Percentiles rank a stretch among this genome's conserved stretches.
phyloP scores from a whole-genome alignment of 192 early-diverging fungal genomes.

The Coemansia sp. region DNA sequence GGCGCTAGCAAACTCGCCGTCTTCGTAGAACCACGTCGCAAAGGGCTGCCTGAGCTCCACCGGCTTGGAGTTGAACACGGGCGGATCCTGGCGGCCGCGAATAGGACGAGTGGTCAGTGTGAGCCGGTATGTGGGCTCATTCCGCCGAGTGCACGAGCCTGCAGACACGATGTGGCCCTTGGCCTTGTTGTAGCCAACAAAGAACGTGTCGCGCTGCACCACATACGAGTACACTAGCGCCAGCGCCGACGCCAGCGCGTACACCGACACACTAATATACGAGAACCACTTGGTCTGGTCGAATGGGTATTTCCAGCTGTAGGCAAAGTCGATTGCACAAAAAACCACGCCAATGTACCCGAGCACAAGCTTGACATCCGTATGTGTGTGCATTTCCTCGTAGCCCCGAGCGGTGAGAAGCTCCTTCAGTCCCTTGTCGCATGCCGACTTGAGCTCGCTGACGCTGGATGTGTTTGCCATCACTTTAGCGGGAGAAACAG shows the following conservation, averaged over 20 bases:
- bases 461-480: conserved; percentile 53
- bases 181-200: conserved; percentile 61
- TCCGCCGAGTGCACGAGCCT: conserved; percentile 51
- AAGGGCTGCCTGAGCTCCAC: conserved; percentile 56
- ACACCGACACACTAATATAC: conserved; percentile 58
- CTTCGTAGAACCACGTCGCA: conserved; percentile 65
- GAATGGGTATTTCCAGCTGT: conserved; percentile 69
- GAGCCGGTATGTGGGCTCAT: conserved; percentile 59
- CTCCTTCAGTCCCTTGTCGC: conserved; percentile 63
- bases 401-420: conserved; percentile 54
- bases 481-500: conserved; percentile 14
- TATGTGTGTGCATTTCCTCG: conserved; percentile 75
- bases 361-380: conserved; percentile 76
- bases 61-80: conserved; percentile 46
- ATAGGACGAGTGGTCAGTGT: conserved; percentile 54
- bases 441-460: conserved; percentile 61
- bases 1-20: conserved; percentile 60
- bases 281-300: conserved; percentile 63
- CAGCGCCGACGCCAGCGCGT: conserved; percentile 46
- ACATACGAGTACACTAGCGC: conserved; percentile 59
- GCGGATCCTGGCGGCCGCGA: conserved; percentile 54
- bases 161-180: conserved; percentile 58
- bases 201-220: conserved; percentile 68
- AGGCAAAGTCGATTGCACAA: conserved; percentile 69
- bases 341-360: conserved; percentile 75